Conservation (phyloP, 768 basidiomycete genomes). For the Neoboletus subvelutipes region DNA sequence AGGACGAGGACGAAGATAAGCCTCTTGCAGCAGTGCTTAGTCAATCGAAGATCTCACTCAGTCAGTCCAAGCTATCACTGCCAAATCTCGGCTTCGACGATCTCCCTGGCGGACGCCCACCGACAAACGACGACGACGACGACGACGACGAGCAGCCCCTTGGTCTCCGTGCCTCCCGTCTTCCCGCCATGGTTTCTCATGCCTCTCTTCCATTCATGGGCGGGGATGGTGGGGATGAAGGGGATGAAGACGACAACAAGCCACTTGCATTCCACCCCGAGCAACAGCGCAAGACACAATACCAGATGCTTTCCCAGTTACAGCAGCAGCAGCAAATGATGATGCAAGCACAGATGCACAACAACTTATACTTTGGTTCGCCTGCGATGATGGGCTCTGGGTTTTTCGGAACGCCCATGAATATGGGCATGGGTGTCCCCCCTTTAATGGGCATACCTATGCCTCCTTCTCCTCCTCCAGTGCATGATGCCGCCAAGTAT, state of each 20-base stretch:
- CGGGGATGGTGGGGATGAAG: slow-evolving; percentile 48
- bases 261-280: slow-evolving; percentile 76
- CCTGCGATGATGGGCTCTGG: slow-evolving; percentile 69
- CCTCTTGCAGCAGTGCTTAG: slow-evolving; percentile 64
- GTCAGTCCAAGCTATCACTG: slow-evolving; percentile 43
- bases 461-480: slow-evolving; percentile 58
- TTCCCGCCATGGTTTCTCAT: slow-evolving; percentile 27
- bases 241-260: slow-evolving; percentile 64
- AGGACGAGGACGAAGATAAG: slow-evolving; percentile 57
- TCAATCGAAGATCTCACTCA: slow-evolving; percentile 42
- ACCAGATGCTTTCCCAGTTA: slow-evolving; percentile 39
- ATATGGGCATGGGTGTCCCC: slow-evolving; percentile 47
- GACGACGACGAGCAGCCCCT: slow-evolving; percentile 75
- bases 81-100: slow-evolving; percentile 45
- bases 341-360: slow-evolving; percentile 76
- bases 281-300: slow-evolving; percentile 71
- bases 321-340: slow-evolving; percentile 61
- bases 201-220: slow-evolving; percentile 27
- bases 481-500: slow-evolving; percentile 64
- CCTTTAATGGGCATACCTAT: slow-evolving; percentile 41
- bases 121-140: slow-evolving; percentile 49
- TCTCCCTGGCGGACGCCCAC: slow-evolving; percentile 15
- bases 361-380: slow-evolving; percentile 68
- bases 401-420: slow-evolving; percentile 60
- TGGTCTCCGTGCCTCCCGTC: slow-evolving; percentile 61